Base-by-base conservation (phyloP, 2,329 filamentous ascomycete genomes). In the Delphinella strobiligena region DNA sequence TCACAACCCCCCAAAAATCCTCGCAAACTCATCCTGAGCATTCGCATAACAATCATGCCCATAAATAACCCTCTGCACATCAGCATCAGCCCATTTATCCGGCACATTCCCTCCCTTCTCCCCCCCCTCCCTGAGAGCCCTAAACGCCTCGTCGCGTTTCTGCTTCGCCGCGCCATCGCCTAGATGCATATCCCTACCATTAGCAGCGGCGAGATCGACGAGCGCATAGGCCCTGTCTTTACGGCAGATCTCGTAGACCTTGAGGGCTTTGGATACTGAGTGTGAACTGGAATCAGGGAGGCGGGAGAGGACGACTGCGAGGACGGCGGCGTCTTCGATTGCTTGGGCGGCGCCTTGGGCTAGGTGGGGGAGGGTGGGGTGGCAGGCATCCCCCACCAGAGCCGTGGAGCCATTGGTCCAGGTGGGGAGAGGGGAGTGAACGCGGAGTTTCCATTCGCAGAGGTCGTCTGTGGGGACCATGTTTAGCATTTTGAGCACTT, bases 311-410 rank as follows among this genome's bases (percentile, higher is more conserved):
- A 70, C 66, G 1, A 70, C 68, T 0, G 62, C 67, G 1, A 78
- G 53, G 0, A 75, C 74, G 0, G 69, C 73, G 0, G 68, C 74
- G 46, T 80, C 75, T 54, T 80, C 75, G 39, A 80, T 74, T 0
- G 75, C 75, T 51, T 79, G 75, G 1, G 76, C 75, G 0, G 75
- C 76, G 7, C 76, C 76, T 53, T 80, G 75, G 0, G 72, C 73
- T 39, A 80, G 61, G 54, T 80, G 76, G 1, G 76, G 76, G 1
- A 79, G 62, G 2, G 75, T 80, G 0, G 75, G 74, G 53, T 80
- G 76, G 49, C 72, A 75, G 1, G 74, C 71, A 50, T 78, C 74
- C 15, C 74, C 74, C 1, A 77, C 61, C 3, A 78, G 60, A 2
- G 71, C 72, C 2, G 65, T 60, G 9, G 58, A 62, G 9, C 67